These are phyloP conservation scores for Hydnum rufescens DNA, from an alignment of 768 basidiomycete genomes.

Conservation along the genomic window DNA sequence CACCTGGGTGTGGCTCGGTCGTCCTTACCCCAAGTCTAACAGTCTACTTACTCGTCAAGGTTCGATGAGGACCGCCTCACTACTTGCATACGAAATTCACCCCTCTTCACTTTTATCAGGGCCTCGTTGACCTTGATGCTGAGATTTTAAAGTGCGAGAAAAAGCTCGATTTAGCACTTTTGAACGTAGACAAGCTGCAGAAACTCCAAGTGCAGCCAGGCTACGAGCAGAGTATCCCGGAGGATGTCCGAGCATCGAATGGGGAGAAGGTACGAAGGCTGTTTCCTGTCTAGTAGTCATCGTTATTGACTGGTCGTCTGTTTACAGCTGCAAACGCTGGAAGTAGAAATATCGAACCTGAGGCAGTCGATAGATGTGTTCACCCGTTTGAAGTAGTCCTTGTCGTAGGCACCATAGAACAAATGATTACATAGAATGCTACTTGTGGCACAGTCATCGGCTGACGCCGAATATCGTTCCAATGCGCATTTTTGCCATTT, in stretches of 20 bases:
- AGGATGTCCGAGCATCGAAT: slow-evolving; percentile 49
- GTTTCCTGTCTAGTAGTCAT: neutral
- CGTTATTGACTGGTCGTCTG: slow-evolving; percentile 4
- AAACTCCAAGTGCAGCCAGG: slow-evolving; percentile 55
- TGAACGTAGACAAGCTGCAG: slow-evolving; percentile 55
- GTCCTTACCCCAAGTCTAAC: slow-evolving; percentile 57
- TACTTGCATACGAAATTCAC: too few species aligned
- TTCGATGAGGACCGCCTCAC: too few species aligned
- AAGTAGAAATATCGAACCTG: slow-evolving; percentile 61
- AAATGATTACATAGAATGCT: neutral
- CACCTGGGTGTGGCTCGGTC: slow-evolving; percentile 71
- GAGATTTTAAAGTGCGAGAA: slow-evolving; percentile 84
- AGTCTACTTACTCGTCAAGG: slow-evolving; percentile 71
- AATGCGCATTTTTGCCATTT: neutral
- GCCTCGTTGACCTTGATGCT: slow-evolving; percentile 70
- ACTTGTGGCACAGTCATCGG: too few species aligned
- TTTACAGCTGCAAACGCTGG: slow-evolving; percentile 57
- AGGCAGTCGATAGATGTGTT: slow-evolving; percentile 61
- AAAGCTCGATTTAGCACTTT: slow-evolving; percentile 53
- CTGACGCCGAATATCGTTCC: too few species aligned
- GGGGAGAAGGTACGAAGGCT: slow-evolving; percentile 51
- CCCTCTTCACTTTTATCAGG: slow-evolving; percentile 31
- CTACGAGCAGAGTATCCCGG: slow-evolving; percentile 65
- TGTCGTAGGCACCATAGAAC: neutral
- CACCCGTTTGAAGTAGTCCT: slow-evolving; percentile 34